Evolutionary conservation across 1,284 basidiomycete species (phyloP), one percentile per base, ranked within the genome.

Genomic region (Ceratobasidium sp.): DNA sequence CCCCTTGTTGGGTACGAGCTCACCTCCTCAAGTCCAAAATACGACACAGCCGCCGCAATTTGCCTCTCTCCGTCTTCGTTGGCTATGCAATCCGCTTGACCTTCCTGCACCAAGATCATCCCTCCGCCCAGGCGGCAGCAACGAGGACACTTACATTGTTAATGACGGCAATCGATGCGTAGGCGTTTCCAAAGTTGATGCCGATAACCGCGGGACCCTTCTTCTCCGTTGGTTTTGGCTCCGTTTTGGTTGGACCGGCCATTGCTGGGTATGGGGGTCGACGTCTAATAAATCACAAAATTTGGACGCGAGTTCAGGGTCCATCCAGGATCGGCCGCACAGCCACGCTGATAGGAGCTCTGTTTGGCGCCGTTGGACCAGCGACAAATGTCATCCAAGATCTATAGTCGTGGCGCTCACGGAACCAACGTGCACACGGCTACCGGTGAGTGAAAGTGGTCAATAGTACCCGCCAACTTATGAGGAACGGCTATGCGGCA

Each of bases 11-110:
- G 4, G 43, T 10, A 46, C 21, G 10, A 6, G 84, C 90, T 78
- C 78, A 94, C 94, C 78, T 91, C 89, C 81, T 98, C 92, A 80
- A 94, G 92, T 28, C 93, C 96, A 74, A 91, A 89, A 82, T 97
- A 99, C 0, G 96, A 90, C 74, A 99, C 86, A 48, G 95, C 94
- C 78, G 93, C 96, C 0, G 96, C 96, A 78, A 99, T 97, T 83
- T 99, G 97, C 48, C 97, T 90, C 81, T 98, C 97, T 59, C 97
- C 97, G 79, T 98, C 97, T 81, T 99, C 96, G 81, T 98, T 98
- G 28, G 97, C 97, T 76, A 99, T 98, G 80, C 93, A 96, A 79
- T 94, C 92, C 39, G 96, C 90, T 52, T 91, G 84, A 28, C 93
- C 93, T 82, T 96, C 93, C 93, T 95, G 71, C 45, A 28, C 18